phyloP scores from a whole-genome alignment of 2,329 filamentous ascomycete species.

The Aureobasidium uvarum region DNA sequence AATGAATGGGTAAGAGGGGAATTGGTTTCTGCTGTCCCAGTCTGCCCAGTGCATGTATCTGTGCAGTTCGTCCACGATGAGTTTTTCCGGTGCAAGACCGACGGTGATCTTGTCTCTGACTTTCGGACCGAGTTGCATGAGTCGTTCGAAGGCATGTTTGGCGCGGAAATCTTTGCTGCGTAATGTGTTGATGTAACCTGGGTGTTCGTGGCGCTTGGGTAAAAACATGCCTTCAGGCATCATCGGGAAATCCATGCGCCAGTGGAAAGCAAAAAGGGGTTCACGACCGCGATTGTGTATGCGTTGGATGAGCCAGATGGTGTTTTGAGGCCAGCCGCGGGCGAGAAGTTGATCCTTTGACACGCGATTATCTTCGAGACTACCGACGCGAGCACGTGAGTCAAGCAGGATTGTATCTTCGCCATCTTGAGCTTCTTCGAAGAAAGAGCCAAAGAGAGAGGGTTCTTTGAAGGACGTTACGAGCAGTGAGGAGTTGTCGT shows the following conservation, averaged over 20 bases:
- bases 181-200: slow-evolving; percentile 48
- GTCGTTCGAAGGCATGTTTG: slow-evolving; percentile 50
- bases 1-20: slow-evolving; percentile 46
- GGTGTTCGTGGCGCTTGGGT: neutral
- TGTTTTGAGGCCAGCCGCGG: slow-evolving; percentile 52
- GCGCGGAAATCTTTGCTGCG: slow-evolving; percentile 50
- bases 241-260: slow-evolving; percentile 55
- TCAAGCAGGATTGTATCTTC: slow-evolving; percentile 6
- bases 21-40: slow-evolving; percentile 40
- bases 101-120: slow-evolving; percentile 52
- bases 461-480: neutral
- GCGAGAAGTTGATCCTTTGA: slow-evolving; percentile 37
- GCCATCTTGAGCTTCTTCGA: slow-evolving; percentile 11
- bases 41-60: slow-evolving; percentile 56
- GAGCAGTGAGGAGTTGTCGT: neutral
- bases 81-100: slow-evolving; percentile 39
- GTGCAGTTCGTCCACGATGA: slow-evolving; percentile 36
- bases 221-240: slow-evolving; percentile 54
- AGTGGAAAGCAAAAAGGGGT: slow-evolving; percentile 53
- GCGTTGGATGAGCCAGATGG: slow-evolving; percentile 54
- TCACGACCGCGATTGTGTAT: slow-evolving; percentile 57
- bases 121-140: slow-evolving; percentile 53
- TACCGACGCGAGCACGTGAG: slow-evolving; percentile 18
- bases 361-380: slow-evolving; percentile 19
- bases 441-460: neutral